Base-by-base conservation (phyloP, 73 alveolate genomes). In the Paramecium caudatum region DNA sequence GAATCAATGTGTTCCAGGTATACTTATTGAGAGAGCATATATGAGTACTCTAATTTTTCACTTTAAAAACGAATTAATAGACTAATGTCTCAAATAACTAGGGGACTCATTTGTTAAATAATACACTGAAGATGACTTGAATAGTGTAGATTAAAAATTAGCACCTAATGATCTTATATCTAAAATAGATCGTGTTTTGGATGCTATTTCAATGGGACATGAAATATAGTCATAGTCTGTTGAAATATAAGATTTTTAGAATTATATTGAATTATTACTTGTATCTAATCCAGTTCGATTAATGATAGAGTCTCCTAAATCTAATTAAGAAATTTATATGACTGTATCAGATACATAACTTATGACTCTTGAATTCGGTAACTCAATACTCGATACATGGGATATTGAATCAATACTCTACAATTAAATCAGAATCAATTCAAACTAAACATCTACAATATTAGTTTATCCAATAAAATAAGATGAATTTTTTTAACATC, bases 401-500 rank as follows among this genome's bases (percentile, higher is more conserved):
- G 83, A 33, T 33, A 27, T 65, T 23, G 83, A 65, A n/a, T 48
- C 83, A 23, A 65, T 65, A 23, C 48, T 65, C 16, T 65, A 65
- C 15, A 30, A 65, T 36, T 39, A 33, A 33, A 65, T 65, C 5
- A 65, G 49, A 36, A 36, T 65, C 47, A 65, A 65, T 15, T 65
- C 83, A n/a, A 65, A 65, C 33, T 33, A 23, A 30, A 65, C 55
- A 4, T 65, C 49, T 12, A 65, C 47, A 9, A 33, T 65, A 16
- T 65, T 65, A 16, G 17, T 65, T 4, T 65, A 65, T 65, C 50
- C 83, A 65, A 15, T 30, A 30, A 65, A 65, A 16, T 33, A 65
- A 65, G 83, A 30, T 30, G 83, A 65, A 33, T 65, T 65, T 65
- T 65, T 65, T 65, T 17, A 33, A 3, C 83, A 65, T 65, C 33